Conservation (phyloP, 2,329 filamentous ascomycete genomes). For the Zasmidium cellare region DNA sequence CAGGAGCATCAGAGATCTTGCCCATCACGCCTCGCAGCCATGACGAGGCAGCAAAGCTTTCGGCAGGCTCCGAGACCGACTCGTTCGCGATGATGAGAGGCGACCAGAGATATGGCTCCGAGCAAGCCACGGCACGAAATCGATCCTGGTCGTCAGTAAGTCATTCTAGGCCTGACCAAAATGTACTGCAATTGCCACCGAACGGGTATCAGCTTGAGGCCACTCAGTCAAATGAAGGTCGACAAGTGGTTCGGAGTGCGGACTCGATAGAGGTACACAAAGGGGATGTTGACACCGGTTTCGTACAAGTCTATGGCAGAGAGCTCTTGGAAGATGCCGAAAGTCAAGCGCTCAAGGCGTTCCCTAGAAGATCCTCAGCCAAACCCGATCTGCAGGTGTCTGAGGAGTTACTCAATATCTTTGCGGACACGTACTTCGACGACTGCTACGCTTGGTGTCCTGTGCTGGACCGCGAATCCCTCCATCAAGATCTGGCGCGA, state of each 20-base stretch:
- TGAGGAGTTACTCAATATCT: conserved; percentile 2
- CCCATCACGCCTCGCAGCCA: neutral
- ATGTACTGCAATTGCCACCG: neutral
- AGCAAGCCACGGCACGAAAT: neutral
- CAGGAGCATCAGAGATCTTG: neutral
- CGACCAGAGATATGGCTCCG: neutral
- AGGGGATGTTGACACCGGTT: neutral
- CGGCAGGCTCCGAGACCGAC: neutral
- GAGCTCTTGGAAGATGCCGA: conserved; percentile 2
- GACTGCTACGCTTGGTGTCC: conserved; percentile 8
- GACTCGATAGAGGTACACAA: neutral
- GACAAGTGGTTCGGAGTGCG: too few relatives aligned
- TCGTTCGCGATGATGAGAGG: neutral
- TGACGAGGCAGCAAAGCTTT: neutral
- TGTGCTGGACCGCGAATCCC: conserved; percentile 1
- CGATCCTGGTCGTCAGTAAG: neutral
- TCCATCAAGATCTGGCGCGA: neutral
- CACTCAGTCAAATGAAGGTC: neutral
- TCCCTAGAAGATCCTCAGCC: neutral
- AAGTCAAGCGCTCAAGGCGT: conserved; percentile 2
- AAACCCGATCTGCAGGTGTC: neutral
- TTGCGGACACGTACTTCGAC: conserved; percentile 7
- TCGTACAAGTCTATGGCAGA: conserved; percentile 3
- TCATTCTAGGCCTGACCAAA: neutral
- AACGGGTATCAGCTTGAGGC: neutral